Evolutionary conservation across 2,329 filamentous ascomycete genomes (phyloP).

Genomic region (Teratosphaeria nubilosa): DNA sequence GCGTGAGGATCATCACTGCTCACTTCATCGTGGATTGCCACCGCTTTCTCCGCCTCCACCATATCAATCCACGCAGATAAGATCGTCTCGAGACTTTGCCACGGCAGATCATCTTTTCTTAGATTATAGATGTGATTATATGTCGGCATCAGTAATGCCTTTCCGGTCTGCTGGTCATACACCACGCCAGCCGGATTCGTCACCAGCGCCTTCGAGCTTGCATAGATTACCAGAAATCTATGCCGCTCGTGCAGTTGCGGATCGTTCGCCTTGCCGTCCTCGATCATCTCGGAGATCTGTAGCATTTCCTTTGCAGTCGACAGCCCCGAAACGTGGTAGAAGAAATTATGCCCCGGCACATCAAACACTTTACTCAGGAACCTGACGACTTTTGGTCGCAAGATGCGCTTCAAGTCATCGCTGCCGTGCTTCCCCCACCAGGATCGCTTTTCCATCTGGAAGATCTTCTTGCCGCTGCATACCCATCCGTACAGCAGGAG

Average conservation of each 20-base stretch:
- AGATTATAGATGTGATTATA: slow-evolving; percentile 25
- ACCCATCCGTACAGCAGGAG: slow-evolving; percentile 26
- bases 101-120: slow-evolving; percentile 19
- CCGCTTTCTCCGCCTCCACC: slow-evolving; percentile 24
- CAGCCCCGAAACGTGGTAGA: slow-evolving; percentile 24
- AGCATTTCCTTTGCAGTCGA: slow-evolving; percentile 19
- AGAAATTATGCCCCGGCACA: slow-evolving; percentile 22
- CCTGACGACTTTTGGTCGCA: slow-evolving; percentile 19
- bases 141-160: slow-evolving; percentile 25
- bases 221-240: slow-evolving; percentile 22
- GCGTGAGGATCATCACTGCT: slow-evolving; percentile 1
- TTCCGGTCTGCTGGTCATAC: slow-evolving; percentile 21
- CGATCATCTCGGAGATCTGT: slow-evolving; percentile 19
- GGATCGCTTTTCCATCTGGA: slow-evolving; percentile 19
- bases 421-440: slow-evolving; percentile 25
- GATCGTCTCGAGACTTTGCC: slow-evolving; percentile 25
- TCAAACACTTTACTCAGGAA: slow-evolving; percentile 25
- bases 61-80: slow-evolving; percentile 26
- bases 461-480: slow-evolving; percentile 22
- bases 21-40: slow-evolving; percentile 20
- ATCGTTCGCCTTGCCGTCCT: slow-evolving; percentile 9
- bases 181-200: slow-evolving; percentile 23
- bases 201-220: slow-evolving; percentile 19
- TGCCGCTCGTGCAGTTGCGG: slow-evolving; percentile 17
- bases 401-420: slow-evolving; percentile 13